Evolutionary conservation across 345 rosid species (phyloP), one percentile per base, ranked within the genome.

Genomic region (Salix arbutifolia): DNA sequence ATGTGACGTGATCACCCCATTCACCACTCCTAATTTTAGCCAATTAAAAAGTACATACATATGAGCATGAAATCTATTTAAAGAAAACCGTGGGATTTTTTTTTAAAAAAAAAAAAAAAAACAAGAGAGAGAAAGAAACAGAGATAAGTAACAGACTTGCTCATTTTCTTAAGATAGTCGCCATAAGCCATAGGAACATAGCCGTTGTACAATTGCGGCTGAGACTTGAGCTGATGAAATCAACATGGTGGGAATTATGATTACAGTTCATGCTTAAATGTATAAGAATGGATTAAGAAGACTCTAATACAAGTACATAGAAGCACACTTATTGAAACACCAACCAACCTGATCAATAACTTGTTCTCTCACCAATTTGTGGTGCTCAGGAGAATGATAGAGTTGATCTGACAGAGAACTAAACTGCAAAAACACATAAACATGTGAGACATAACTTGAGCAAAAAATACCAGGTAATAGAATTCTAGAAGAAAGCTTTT

Each of bases 401-500:
- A 94, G 91, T 85, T 92, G 98, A 77, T 94, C 98, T 65, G 97
- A 91, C 77, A 92, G 77, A 50, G 98, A 85, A 33, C 97, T 90
- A 77, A 92, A 94, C 98, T 94, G 91, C 46, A 69, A 74, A 50
- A 81, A 78, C 44, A 3, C 78, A 16, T 61, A 70, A 81, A 69
- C 46, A 40, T 75, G 17, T 71, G 48, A 85, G 78, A 67, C 19
- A 66, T 62, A 30, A 42, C 30, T 64, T 46, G 56, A 46, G 73
- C 33, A 12, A 35, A 76, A 31, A 65, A 26, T 65, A 75, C 9
- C 12, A 1, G 8, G 37, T 18, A 42, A 0, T 17, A 73, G 6
- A 65, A 5, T 14, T 65, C 33, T 25, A 30, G 6, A 53, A 30
- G 28, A 0, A 42, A 8, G 53, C 16, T 50, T 26, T 58, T n/a